Evolutionary conservation across 73 alveolate species (phyloP).

Genomic region (Urostyla sp.): DNA sequence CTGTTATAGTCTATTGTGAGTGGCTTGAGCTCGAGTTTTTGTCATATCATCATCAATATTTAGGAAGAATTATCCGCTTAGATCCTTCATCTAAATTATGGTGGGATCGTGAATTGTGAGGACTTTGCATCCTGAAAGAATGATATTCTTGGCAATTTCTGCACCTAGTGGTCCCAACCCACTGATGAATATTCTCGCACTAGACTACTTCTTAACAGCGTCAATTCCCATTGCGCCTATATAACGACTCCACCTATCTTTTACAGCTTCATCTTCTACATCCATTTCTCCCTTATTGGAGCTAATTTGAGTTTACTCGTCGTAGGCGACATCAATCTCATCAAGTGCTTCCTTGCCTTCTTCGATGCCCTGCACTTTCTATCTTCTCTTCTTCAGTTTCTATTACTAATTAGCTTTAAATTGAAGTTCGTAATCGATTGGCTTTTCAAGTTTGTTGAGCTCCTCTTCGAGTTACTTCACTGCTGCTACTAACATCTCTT

Average conservation of each 20-base stretch:
- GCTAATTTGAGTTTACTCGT: constrained; percentile 73
- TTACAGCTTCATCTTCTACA: constrained; percentile 89
- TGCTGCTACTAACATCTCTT: constrained; percentile 67
- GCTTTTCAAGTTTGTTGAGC: constrained; percentile 71
- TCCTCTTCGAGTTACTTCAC: constrained; percentile 77
- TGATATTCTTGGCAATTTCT: constrained; percentile 95
- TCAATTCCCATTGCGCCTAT: constrained; percentile 99
- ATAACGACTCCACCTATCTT: constrained; percentile 97
- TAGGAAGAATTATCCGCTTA: constrained; percentile 90
- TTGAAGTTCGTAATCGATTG: constrained; percentile 72
- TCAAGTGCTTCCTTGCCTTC: constrained; percentile 80
- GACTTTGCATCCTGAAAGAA: constrained; percentile 91
- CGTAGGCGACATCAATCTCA: constrained; percentile 86
- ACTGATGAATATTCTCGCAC: constrained; percentile 78
- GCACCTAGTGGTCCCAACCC: constrained; percentile 95
- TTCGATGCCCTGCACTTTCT: constrained; percentile 65
- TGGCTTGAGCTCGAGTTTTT: constrained; percentile 80
- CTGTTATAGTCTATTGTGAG: constrained; percentile 78
- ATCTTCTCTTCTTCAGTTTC: constrained; percentile 63
- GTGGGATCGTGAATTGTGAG: constrained; percentile 88
- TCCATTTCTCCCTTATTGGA: constrained; percentile 72
- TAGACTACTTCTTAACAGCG: constrained; percentile 94
- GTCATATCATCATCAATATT: constrained; percentile 81
- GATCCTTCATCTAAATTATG: constrained; percentile 72
- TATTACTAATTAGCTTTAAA: constrained; percentile 62